Percentiles rank a stretch among this genome's conserved stretches.
Evolutionary conservation across 345 rosid species (phyloP).

Genomic region (Limnanthes douglasii): DNA sequence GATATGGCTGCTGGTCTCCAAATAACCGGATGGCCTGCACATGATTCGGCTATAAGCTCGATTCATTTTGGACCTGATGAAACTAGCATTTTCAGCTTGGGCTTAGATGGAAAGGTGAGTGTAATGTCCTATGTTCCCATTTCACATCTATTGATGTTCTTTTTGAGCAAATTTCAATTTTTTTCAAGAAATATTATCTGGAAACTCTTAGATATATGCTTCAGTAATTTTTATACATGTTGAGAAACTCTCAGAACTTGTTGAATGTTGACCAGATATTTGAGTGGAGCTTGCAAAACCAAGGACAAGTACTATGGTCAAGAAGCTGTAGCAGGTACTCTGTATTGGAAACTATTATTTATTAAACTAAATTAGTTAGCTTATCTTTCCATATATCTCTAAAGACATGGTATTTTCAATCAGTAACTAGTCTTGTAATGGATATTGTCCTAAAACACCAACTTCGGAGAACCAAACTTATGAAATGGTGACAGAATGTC

Average conservation of each 20-base stretch:
- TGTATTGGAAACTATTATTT: too few species aligned
- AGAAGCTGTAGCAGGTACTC: conserved; percentile 39
- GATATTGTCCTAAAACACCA: too few species aligned
- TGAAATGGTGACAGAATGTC: too few species aligned
- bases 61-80: conserved; percentile 57
- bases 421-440: too few species aligned
- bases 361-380: too few species aligned
- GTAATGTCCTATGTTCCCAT: too few species aligned
- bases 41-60: conserved; percentile 56
- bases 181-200: not conserved
- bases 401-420: too few species aligned
- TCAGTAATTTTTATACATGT: too few species aligned
- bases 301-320: conserved; percentile 63
- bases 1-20: conserved; percentile 70
- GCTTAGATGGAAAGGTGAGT: conserved; percentile 50
- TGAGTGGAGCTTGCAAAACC: conserved; percentile 77
- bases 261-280: conserved; percentile 23
- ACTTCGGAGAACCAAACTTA: too few species aligned
- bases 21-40: conserved; percentile 78
- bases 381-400: too few species aligned
- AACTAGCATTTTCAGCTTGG: conserved; percentile 62
- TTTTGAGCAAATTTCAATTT: too few species aligned
- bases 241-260: conserved; percentile 7
- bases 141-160: too few species aligned
- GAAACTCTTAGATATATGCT: not conserved